Percentiles rank a stretch among this genome's conserved stretches.
Evolutionary conservation across 169 alveolate genomes (phyloP).

Genomic region (Plasmodium fragile): DNA sequence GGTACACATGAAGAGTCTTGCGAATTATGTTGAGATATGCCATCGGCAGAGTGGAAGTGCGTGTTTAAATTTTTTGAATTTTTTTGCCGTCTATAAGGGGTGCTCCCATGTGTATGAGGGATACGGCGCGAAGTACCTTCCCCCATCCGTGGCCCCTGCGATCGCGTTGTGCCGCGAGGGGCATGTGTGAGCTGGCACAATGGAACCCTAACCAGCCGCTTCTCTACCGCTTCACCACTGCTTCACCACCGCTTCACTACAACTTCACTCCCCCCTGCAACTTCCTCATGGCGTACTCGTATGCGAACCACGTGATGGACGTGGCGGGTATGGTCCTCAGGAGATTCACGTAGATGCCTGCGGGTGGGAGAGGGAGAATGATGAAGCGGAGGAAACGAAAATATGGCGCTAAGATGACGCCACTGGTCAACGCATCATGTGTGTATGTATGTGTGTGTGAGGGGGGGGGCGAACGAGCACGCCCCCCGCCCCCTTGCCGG

Average conservation of each 20-base stretch:
- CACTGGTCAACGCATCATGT: not conserved
- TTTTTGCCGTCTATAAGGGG: conserved; percentile 2
- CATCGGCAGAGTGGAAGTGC: conserved; percentile 13
- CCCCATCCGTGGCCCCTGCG: conserved; percentile 35
- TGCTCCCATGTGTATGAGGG: conserved; percentile 18
- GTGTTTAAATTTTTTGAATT: conserved; percentile 30
- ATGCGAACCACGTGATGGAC: conserved; percentile 68
- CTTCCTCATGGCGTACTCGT: conserved; percentile 69
- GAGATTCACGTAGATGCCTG: conserved; percentile 59
- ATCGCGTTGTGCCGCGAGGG: not conserved
- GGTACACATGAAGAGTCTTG: not conserved
- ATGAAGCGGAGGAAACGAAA: not conserved
- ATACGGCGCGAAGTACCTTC: not conserved
- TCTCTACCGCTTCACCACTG: not conserved
- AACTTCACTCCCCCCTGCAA: not conserved
- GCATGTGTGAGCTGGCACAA: too few relatives aligned
- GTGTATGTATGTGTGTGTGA: too few relatives aligned
- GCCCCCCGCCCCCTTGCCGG: not conserved
- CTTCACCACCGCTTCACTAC: not conserved
- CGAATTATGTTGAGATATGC: conserved; percentile 31
- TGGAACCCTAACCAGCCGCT: not conserved
- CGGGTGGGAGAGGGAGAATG: not conserved
- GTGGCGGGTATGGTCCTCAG: conserved; percentile 70
- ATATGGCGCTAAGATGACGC: not conserved
- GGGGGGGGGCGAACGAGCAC: not conserved